Conservation (phyloP, 345 rosid genomes). For the Melastoma malabathricum region DNA sequence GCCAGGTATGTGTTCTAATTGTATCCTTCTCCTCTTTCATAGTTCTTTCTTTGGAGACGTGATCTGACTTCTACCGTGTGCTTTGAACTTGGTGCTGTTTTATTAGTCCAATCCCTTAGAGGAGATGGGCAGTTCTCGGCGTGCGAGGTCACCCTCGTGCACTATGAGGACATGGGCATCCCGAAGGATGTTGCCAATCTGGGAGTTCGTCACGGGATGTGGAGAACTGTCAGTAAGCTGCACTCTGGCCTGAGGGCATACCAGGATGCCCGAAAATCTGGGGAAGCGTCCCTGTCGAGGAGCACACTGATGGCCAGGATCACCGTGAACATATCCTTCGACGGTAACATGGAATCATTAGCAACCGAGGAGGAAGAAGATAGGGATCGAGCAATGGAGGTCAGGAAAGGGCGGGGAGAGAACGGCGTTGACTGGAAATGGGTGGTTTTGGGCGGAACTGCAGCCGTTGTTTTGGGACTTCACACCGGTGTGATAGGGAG, state of each 20-base stretch:
- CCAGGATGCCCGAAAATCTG: too few species aligned
- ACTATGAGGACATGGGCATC: too few species aligned
- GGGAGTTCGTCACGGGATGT: constrained; percentile 42
- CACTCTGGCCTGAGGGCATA: constrained; percentile 1
- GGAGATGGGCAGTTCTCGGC: constrained; percentile 75
- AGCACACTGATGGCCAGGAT: constrained; percentile 57
- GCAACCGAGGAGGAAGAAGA: constrained; percentile 32
- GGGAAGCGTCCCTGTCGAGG: constrained; percentile 27
- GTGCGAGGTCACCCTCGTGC: constrained; percentile 46
- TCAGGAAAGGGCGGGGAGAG: too few species aligned
- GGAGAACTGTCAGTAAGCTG: constrained; percentile 88
- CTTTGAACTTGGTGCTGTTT: too few species aligned
- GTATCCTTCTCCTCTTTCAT: too few species aligned
- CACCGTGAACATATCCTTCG: constrained; percentile 42
- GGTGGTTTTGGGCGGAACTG: constrained; percentile 6
- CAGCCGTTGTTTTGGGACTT: constrained; percentile 68
- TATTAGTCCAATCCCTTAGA: constrained; percentile 70
- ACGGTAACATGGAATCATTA: constrained; percentile 27
- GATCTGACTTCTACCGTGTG: too few species aligned
- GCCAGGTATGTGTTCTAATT: constrained; percentile 44
- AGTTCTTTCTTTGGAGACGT: too few species aligned
- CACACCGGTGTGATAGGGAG: constrained; percentile 59
- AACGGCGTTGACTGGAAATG: too few species aligned
- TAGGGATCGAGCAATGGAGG: constrained; percentile 2
- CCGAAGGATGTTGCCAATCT: too few species aligned